Conservation (phyloP, 768 basidiomycete species). For the Baorangia bicolor region DNA sequence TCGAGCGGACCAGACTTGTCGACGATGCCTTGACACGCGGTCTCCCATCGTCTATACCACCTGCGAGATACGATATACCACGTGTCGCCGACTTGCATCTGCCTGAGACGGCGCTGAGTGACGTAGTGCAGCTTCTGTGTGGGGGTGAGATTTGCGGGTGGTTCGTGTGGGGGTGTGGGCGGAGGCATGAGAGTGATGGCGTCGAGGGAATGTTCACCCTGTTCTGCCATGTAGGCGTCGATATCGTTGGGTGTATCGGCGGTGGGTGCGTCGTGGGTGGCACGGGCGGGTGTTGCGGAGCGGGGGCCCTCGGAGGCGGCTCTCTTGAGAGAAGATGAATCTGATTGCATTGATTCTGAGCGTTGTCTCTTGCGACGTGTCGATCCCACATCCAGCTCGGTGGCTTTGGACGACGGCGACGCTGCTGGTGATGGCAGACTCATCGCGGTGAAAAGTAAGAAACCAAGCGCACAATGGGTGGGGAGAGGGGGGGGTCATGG, state of each 20-base stretch:
- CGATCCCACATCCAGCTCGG: constrained; percentile 34
- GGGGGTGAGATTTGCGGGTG: constrained; percentile 32
- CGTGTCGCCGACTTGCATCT: constrained; percentile 63
- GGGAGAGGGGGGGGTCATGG: constrained; percentile 1
- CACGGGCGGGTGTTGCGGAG: constrained; percentile 37
- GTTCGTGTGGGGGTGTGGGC: constrained; percentile 25
- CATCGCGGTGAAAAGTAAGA: constrained; percentile 34
- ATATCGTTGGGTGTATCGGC: constrained; percentile 47
- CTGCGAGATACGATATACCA: constrained; percentile 74
- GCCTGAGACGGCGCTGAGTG: constrained; percentile 41
- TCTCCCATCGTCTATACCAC: constrained; percentile 79
- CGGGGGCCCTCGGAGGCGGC: constrained; percentile 67
- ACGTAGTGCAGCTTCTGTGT: constrained; percentile 53
- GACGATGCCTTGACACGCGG: constrained; percentile 63
- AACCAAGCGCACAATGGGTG: not conserved
- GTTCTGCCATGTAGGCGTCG: constrained; percentile 66
- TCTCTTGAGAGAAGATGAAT: constrained; percentile 76
- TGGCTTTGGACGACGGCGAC: constrained; percentile 43
- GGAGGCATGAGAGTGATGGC: constrained; percentile 23
- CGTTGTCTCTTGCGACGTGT: constrained; percentile 66
- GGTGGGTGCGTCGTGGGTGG: constrained; percentile 17
- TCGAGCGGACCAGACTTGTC: constrained; percentile 67
- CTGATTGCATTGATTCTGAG: constrained; percentile 73
- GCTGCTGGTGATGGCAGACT: constrained; percentile 41
- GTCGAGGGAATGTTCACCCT: constrained; percentile 41